These are phyloP conservation scores for Psilocybe tampanensis DNA, from an alignment of 768 basidiomycete genomes.

Conservation along the genomic window DNA sequence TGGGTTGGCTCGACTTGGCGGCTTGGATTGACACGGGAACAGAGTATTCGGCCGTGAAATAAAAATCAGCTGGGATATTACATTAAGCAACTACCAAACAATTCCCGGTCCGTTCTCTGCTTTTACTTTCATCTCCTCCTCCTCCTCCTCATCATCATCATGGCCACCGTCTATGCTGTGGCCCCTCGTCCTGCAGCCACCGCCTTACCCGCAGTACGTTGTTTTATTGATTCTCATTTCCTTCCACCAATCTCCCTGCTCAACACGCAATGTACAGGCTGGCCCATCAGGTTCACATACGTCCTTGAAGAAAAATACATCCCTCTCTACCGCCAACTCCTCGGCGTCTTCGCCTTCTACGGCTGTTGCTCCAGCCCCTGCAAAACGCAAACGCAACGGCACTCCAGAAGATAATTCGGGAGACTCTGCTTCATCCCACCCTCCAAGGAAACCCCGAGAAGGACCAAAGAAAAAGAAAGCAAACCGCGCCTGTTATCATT, in stretches of 20 bases:
- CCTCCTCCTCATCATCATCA: slow-evolving; percentile 25
- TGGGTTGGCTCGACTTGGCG: slow-evolving; percentile 17
- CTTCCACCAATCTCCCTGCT: slow-evolving; percentile 37
- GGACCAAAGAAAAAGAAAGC: slow-evolving; percentile 95
- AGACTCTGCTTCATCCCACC: slow-evolving; percentile 41
- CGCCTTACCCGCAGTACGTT: slow-evolving; percentile 26
- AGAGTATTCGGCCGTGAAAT: slow-evolving; percentile 24
- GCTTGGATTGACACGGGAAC: slow-evolving; percentile 22
- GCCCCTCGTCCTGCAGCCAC: slow-evolving; percentile 34
- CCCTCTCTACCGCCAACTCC: slow-evolving; percentile 19
- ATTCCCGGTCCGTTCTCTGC: slow-evolving; percentile 34
- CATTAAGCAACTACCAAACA: slow-evolving; percentile 10
- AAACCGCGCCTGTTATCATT: slow-evolving; percentile 90
- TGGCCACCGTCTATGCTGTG: slow-evolving; percentile 40
- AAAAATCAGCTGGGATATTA: slow-evolving; percentile 31
- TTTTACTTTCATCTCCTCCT: slow-evolving; percentile 22
- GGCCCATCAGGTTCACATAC: slow-evolving; percentile 39
- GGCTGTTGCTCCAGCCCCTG: slow-evolving; percentile 14
- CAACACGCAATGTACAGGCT: slow-evolving; percentile 37
- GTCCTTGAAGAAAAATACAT: slow-evolving; percentile 39
- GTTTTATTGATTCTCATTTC: slow-evolving; percentile 32
- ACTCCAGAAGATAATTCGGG: slow-evolving; percentile 58
- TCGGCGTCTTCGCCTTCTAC: slow-evolving; percentile 9
- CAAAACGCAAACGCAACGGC: slow-evolving; percentile 66
- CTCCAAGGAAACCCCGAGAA: slow-evolving; percentile 61